A percentile compares a stretch with the other conserved stretches of the same genome.
These are phyloP conservation scores for Cadophora luteo-olivacea DNA, from an alignment of 2,329 filamentous ascomycete genomes.

Conservation along the genomic window DNA sequence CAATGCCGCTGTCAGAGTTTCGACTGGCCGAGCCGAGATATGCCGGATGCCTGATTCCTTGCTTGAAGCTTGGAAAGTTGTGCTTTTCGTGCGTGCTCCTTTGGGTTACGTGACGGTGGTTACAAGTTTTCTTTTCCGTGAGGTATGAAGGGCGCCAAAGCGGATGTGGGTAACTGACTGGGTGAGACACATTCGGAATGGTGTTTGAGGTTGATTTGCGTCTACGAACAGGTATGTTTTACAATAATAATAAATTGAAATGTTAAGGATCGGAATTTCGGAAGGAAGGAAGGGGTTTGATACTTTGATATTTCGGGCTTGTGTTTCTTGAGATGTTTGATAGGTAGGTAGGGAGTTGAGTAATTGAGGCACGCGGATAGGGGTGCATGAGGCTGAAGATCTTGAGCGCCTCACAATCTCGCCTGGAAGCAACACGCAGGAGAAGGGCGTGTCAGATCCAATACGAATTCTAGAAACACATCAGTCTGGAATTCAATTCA, in stretches of 20 bases:
- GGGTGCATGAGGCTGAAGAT: constrained; percentile 15
- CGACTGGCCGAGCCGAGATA: background rate
- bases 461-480: background rate
- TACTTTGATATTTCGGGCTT: background rate
- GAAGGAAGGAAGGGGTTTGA: background rate
- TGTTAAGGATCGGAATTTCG: background rate
- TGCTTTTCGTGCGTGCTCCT: background rate
- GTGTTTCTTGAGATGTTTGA: background rate
- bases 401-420: background rate
- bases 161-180: constrained; percentile 5
- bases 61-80: background rate
- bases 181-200: background rate
- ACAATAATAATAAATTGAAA: background rate
- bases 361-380: background rate
- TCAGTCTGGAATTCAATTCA: background rate
- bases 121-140: background rate
- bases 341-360: background rate
- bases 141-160: background rate
- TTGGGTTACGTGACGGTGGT: background rate
- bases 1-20: constrained; percentile 10
- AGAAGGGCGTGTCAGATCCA: background rate
- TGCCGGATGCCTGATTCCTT: background rate
- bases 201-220: constrained; percentile 4
- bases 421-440: background rate
- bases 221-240: background rate